Percentiles rank a stretch among this genome's conserved stretches.
These are phyloP conservation scores for Exophiala sp. DNA, from an alignment of 2,329 filamentous ascomycete genomes.

Conservation along the genomic window DNA sequence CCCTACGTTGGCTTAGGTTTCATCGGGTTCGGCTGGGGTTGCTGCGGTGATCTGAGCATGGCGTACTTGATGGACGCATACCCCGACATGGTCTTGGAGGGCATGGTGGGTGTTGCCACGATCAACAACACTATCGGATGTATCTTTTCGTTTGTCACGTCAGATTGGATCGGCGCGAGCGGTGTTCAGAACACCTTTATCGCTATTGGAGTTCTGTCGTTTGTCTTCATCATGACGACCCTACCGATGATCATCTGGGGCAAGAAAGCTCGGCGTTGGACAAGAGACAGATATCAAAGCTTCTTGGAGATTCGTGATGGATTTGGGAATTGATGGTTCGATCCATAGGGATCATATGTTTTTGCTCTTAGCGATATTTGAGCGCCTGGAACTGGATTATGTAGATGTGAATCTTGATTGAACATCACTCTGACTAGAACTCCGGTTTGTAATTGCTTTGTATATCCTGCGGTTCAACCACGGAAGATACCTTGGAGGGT, in stretches of 20 bases:
- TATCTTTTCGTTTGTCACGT: conserved; percentile 50
- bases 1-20: conserved; percentile 53
- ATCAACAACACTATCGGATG: conserved; percentile 53
- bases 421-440: too few species aligned
- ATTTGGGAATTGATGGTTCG: conserved; percentile 10
- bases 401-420: not conserved
- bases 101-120: conserved; percentile 54
- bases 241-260: conserved; percentile 52
- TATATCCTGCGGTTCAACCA: too few species aligned
- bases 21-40: conserved; percentile 56
- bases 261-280: conserved; percentile 47
- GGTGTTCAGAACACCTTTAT: conserved; percentile 47
- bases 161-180: conserved; percentile 46
- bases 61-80: conserved; percentile 53
- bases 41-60: conserved; percentile 52
- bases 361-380: not conserved
- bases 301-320: conserved; percentile 48
- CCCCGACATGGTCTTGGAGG: conserved; percentile 53
- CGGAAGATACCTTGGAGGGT: too few species aligned
- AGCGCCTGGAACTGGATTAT: not conserved
- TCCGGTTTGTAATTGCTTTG: too few species aligned
- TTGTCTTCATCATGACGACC: conserved; percentile 47
- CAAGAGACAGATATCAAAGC: conserved; percentile 41
- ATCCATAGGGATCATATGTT: not conserved
- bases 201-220: conserved; percentile 48